Percentiles rank a stretch among this genome's conserved stretches.
Evolutionary conservation across 345 rosid genomes (phyloP).

Genomic region (Carallia brachiata): DNA sequence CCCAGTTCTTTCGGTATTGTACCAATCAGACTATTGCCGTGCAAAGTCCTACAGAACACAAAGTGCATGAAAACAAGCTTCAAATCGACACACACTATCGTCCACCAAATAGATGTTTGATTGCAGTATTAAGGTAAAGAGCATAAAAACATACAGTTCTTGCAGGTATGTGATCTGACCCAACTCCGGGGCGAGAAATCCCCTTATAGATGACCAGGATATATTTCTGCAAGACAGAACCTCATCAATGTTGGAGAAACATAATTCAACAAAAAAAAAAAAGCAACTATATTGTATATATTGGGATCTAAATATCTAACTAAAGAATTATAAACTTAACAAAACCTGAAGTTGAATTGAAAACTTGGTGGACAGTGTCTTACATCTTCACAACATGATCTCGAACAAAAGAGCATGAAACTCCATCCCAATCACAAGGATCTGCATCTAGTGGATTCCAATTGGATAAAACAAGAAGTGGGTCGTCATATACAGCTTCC

Average conservation of each 20-base stretch:
- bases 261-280: constrained; percentile 10
- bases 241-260: constrained; percentile 9
- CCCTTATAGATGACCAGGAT: constrained; percentile 61
- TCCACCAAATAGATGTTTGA: not conserved
- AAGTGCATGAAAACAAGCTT: constrained; percentile 15
- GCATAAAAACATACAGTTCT: constrained; percentile 56
- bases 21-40: constrained; percentile 65
- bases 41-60: constrained; percentile 60
- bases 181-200: constrained; percentile 83
- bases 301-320: constrained; percentile 9
- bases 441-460: constrained; percentile 79
- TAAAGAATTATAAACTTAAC: not conserved
- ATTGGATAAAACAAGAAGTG: constrained; percentile 62
- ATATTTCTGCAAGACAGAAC: constrained; percentile 61
- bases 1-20: constrained; percentile 88
- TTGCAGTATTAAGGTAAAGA: not conserved
- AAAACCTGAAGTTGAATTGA: not conserved
- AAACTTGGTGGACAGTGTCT: constrained; percentile 21
- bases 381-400: constrained; percentile 85
- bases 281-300: not conserved
- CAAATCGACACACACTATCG: not conserved
- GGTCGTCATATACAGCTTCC: constrained; percentile 91
- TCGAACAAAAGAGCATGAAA: constrained; percentile 51
- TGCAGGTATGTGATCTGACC: constrained; percentile 64
- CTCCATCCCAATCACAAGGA: constrained; percentile 87